phyloP scores from a whole-genome alignment of 306 rosid species.

The Pyrus betulifolia region DNA sequence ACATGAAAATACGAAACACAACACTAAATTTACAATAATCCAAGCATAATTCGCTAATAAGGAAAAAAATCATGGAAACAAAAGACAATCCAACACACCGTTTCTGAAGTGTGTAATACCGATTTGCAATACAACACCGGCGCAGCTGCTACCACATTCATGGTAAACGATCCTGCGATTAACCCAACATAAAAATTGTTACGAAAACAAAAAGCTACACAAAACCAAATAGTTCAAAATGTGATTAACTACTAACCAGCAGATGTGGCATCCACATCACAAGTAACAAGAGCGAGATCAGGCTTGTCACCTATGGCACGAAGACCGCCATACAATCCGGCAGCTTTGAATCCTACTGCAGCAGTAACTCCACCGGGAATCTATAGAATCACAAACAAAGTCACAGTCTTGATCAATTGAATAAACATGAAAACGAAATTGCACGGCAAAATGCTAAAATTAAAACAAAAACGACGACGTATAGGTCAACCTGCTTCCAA shows the following conservation, averaged over 20 bases:
- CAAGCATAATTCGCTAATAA: not conserved
- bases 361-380: slow-evolving; percentile 89
- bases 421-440: not conserved
- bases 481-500: slow-evolving; percentile 62
- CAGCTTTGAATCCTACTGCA: slow-evolving; percentile 86
- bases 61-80: not conserved
- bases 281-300: slow-evolving; percentile 87
- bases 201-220: not conserved
- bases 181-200: not conserved
- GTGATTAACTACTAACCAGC: slow-evolving; percentile 40
- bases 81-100: slow-evolving; percentile 27
- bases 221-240: not conserved
- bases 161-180: slow-evolving; percentile 68
- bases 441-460: not conserved
- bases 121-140: slow-evolving; percentile 82
- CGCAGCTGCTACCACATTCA: slow-evolving; percentile 92
- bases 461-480: not conserved
- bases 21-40: not conserved
- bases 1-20: not conserved
- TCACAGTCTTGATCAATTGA: not conserved
- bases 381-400: slow-evolving; percentile 22
- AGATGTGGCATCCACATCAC: slow-evolving; percentile 86
- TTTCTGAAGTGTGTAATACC: slow-evolving; percentile 37
- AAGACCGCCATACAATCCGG: slow-evolving; percentile 77
- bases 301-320: slow-evolving; percentile 76